Evolutionary conservation across 306 rosid species (phyloP).

Genomic region (Lupinus albus): DNA sequence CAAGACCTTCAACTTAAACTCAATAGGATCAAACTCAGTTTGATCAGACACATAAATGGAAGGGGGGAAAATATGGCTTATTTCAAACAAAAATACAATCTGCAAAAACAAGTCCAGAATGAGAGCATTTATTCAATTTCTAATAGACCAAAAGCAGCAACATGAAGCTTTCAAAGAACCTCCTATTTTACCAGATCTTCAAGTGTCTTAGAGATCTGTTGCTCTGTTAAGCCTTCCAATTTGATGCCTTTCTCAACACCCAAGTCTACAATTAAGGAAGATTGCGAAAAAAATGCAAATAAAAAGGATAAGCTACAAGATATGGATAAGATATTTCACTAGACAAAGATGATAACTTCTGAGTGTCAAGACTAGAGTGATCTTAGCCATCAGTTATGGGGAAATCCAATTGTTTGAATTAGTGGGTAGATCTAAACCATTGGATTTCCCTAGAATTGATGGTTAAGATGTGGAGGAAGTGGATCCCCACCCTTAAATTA

Average conservation of each 20-base stretch:
- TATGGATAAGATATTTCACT: background rate
- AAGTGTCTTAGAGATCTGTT: conserved; percentile 78
- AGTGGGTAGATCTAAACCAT: too few species aligned
- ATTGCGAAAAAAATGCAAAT: background rate
- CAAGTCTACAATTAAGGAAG: conserved; percentile 55
- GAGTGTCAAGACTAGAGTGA: background rate
- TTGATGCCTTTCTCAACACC: conserved; percentile 84
- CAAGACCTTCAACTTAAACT: background rate
- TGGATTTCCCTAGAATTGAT: too few species aligned
- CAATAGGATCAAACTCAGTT: conserved; percentile 21
- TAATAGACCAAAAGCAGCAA: conserved; percentile 31
- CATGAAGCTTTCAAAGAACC: conserved; percentile 58
- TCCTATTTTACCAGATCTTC: conserved; percentile 75
- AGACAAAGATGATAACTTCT: background rate
- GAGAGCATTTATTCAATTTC: conserved; percentile 53
- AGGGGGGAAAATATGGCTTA: conserved; percentile 1
- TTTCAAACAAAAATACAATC: conserved; percentile 10
- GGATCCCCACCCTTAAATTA: too few species aligned
- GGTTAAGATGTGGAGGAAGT: too few species aligned
- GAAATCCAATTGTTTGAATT: too few species aligned
- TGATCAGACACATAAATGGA: background rate
- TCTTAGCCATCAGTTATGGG: too few species aligned
- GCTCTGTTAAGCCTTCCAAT: conserved; percentile 82
- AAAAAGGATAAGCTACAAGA: background rate
- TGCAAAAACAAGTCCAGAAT: conserved; percentile 32